phyloP scores from a whole-genome alignment of 148 eudicot genomes.

The Diospyros kaki region DNA sequence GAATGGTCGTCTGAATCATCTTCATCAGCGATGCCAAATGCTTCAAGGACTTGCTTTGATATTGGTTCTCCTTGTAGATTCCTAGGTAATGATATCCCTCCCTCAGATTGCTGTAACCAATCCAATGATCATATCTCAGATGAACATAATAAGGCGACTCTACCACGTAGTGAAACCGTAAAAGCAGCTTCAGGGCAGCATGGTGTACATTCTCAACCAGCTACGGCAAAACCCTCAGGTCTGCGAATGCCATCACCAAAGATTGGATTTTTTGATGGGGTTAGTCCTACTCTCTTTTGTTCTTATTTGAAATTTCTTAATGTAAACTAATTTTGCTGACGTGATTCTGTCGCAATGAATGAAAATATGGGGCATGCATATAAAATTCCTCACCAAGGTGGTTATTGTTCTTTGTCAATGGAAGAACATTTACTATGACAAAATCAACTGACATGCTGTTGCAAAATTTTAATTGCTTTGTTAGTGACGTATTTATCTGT shows the following conservation, averaged over 20 bases:
- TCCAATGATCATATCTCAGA: slow-evolving; percentile 24
- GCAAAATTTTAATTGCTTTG: neutral
- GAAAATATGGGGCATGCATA: neutral
- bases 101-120: slow-evolving; percentile 16
- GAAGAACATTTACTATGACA: neutral
- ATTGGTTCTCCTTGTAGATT: slow-evolving; percentile 25
- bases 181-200: slow-evolving; percentile 33
- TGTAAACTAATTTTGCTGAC: slow-evolving; percentile 1
- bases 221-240: slow-evolving; percentile 72
- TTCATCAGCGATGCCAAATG: slow-evolving; percentile 44
- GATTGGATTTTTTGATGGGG: slow-evolving; percentile 96
- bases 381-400: neutral
- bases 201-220: slow-evolving; percentile 29
- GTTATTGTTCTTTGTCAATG: neutral
- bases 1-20: slow-evolving; percentile 85
- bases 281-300: slow-evolving; percentile 35
- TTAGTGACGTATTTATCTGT: neutral
- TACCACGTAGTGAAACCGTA: slow-evolving; percentile 19
- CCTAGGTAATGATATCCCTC: slow-evolving; percentile 24
- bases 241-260: slow-evolving; percentile 92
- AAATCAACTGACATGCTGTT: slow-evolving; percentile 4
- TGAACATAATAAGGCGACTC: slow-evolving; percentile 24
- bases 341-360: neutral
- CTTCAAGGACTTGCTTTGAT: slow-evolving; percentile 31
- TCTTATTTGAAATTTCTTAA: neutral